Conservation (phyloP, 139 green algal species). For the Coccomyxa sp. region DNA sequence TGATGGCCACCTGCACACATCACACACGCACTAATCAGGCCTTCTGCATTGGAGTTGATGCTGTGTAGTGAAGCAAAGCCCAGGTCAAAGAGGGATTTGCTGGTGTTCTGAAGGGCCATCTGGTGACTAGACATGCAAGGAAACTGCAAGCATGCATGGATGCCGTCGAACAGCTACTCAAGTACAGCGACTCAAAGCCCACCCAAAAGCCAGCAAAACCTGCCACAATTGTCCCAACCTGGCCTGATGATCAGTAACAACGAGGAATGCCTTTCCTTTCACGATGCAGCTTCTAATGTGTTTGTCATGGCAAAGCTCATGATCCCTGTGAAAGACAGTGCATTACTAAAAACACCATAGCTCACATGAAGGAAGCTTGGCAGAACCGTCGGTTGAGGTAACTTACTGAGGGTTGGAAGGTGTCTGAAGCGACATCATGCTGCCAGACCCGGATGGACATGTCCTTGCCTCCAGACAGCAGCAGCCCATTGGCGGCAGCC, state of each 20-base stretch:
- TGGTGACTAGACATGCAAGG: neutral
- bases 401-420: slow-evolving; percentile 39
- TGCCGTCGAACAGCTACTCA: no score
- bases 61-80: neutral
- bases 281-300: no score
- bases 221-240: no score
- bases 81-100: neutral
- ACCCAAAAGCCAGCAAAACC: no score
- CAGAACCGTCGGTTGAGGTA: neutral
- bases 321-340: no score
- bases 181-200: no score
- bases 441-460: slow-evolving; percentile 64
- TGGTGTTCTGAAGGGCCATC: neutral
- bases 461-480: slow-evolving; percentile 68
- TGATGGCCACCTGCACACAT: slow-evolving; percentile 26
- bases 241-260: no score
- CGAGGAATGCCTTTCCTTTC: no score
- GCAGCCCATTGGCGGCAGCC: slow-evolving; percentile 32
- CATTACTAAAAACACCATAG: no score
- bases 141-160: no score
- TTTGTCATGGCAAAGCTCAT: no score
- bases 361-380: no score
- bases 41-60: neutral
- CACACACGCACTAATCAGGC: neutral
- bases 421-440: slow-evolving; percentile 38